Evolutionary conservation across 2,329 filamentous ascomycete genomes (phyloP).

Genomic region (Colletotrichum shisoi): DNA sequence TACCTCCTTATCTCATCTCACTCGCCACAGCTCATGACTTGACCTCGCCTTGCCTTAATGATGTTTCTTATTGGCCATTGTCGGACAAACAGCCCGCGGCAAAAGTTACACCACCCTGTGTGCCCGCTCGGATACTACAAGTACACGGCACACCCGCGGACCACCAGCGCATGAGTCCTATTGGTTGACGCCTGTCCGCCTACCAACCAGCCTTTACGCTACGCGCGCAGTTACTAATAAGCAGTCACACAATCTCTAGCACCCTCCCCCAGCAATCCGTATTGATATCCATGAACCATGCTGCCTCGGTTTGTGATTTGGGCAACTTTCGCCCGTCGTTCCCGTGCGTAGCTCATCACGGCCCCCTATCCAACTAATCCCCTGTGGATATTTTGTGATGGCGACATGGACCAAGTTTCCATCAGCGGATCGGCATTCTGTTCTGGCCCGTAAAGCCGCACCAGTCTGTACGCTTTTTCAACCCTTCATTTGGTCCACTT

Average conservation of each 20-base stretch:
- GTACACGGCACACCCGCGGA: too few relatives aligned
- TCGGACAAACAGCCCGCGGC: neutral
- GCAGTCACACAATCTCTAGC: constrained; percentile 25
- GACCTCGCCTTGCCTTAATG: constrained; percentile 3
- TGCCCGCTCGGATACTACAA: too few relatives aligned
- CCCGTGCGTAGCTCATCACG: constrained; percentile 9
- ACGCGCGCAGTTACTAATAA: constrained; percentile 16
- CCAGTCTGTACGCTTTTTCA: neutral
- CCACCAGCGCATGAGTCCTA: too few relatives aligned
- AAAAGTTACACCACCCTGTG: neutral
- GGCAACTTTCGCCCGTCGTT: constrained; percentile 34
- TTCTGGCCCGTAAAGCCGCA: neutral
- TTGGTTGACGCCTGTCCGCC: too few relatives aligned
- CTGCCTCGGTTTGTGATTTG: constrained; percentile 6
- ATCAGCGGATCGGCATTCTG: constrained; percentile 4
- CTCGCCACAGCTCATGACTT: constrained; percentile 7
- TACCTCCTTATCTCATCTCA: constrained; percentile 16
- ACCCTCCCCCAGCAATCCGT: constrained; percentile 14
- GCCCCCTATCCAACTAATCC: constrained; percentile 15
- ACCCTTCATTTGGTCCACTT: too few relatives aligned
- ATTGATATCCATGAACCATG: neutral
- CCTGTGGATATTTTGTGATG: neutral
- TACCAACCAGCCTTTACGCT: too few relatives aligned
- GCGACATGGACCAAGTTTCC: neutral
- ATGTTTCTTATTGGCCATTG: neutral